Base-by-base conservation (phyloP, 2,329 filamentous ascomycete species). In the Talaromyces piceae region DNA sequence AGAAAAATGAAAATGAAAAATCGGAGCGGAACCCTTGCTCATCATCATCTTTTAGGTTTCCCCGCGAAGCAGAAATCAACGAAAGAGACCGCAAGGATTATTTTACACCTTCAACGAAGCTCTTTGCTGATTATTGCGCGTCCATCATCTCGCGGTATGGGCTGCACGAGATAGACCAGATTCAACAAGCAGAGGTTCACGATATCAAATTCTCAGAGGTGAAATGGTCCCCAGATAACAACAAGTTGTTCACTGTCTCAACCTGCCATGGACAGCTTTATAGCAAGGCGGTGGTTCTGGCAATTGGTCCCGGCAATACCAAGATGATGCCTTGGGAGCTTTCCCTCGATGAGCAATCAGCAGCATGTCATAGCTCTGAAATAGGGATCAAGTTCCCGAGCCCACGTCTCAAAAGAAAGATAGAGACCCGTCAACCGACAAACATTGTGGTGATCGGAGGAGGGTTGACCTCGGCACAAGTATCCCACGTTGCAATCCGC, bases 381-480 rank as follows among this genome's bases (percentile, higher is more conserved):
- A 80, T 86, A 44, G 73, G 75, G 23, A 63, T 71, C 2, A 51
- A 39, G 1, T 80, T 86, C 45, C 81, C 84, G 0, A 76, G 79
- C 46, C 64, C 71, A 0, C 61, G 76, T 2, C 67, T 88, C 1
- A 65, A 67, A 16, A 59, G 66, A 0, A 82, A 81, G 51, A 79
- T 88, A 8, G 68, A 71, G 5, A 64, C 68, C 1, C 68, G 68
- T 4, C 61, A 67, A 51, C 55, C 65, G n/a, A 87, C 84, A 0
- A 82, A 83, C 54, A 66, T 91, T 6, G 73, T 90, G 6, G 77
- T 91, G 7, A 75, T 91, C 4, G 86, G 86, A 2, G 88, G 87
- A 1, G 88, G 88, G 0, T 69, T 91, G 3, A 90, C 87, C 0
- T 87, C 85, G 20, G 85, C 86, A 0, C 88, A 91, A 63, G 73